Evolutionary conservation across 2,329 filamentous ascomycete genomes (phyloP), one percentile per base, ranked within the genome.

Genomic region (Pseudogymnoascus sp.): DNA sequence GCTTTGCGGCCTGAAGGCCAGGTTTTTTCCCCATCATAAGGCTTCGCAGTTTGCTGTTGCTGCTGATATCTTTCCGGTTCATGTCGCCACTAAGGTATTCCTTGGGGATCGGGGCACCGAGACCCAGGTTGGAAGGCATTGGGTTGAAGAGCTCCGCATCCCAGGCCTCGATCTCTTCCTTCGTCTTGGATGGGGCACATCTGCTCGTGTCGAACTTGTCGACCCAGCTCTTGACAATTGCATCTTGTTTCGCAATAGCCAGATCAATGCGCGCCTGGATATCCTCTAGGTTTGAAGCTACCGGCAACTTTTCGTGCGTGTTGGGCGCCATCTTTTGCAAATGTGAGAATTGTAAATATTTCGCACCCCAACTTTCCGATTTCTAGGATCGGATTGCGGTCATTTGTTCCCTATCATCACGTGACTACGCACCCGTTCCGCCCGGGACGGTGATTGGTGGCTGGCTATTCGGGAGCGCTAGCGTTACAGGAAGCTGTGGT

Each of bases 141-240:
- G 60, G 64, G 36, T 64, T 66, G 47, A 71, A 72, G 3, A 71
- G 63, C 8, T 61, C 47, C 2, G 65, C 67, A 63, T 72, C 70
- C 64, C 72, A 69, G 7, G 69, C 70, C 25, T 71, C 68, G n/a
- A 71, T 64, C 60, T 73, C 67, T 62, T 67, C 70, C 39, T 69
- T 60, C n/a, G 70, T 69, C 61, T 70, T 69, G 20, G 60, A 47
- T 6, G 64, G 65, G 6, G 66, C 62, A 30, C 57, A 58, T 58
- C 28, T 37, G 11, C 20, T 37, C 2, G 57, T 58, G 11, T 53
- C 58, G 39, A 41, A 60, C 6, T 53, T 43, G 35, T 60, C 58
- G 28, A 66, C 68, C 69, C 70, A 72, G 57, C 68, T 69, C 39
- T 69, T 68, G 41, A 72, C 66, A 35, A 72, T 65, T 14, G 65